phyloP scores from a whole-genome alignment of 1,284 basidiomycete genomes.

The Austropuccinia psidii region DNA sequence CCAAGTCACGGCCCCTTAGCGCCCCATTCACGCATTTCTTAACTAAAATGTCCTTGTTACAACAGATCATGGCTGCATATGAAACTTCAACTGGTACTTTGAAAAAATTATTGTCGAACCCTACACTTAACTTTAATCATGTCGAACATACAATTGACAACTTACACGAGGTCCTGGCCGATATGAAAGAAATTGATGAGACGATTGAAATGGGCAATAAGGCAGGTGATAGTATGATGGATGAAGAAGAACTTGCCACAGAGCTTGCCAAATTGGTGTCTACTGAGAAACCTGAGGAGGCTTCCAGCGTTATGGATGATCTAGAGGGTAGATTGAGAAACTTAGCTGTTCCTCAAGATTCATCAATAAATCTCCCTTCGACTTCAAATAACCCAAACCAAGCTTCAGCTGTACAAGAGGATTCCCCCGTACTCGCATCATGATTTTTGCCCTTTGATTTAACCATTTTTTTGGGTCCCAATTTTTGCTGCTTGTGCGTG shows the following conservation, averaged over 20 bases:
- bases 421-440: no score
- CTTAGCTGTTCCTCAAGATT: no score
- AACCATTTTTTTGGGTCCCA: no score
- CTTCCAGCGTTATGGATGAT: no score
- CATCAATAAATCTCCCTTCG: no score
- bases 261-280: conserved; percentile 13
- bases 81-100: conserved; percentile 20
- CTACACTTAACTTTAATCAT: neutral
- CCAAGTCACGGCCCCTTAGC: no score
- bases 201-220: neutral
- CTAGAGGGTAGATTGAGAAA: no score
- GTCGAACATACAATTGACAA: conserved; percentile 15
- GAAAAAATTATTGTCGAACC: neutral
- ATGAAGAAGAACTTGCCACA: conserved; percentile 1
- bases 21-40: neutral
- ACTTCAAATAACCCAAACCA: no score
- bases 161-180: neutral
- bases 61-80: conserved; percentile 32
- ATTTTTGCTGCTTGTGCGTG: no score
- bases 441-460: no score
- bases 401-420: no score
- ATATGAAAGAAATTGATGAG: neutral
- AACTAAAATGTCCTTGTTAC: neutral
- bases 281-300: neutral
- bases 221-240: neutral